These are phyloP conservation scores for Lichtheimia ornata DNA, from an alignment of 371 early-diverging fungal genomes.

Conservation along the genomic window DNA sequence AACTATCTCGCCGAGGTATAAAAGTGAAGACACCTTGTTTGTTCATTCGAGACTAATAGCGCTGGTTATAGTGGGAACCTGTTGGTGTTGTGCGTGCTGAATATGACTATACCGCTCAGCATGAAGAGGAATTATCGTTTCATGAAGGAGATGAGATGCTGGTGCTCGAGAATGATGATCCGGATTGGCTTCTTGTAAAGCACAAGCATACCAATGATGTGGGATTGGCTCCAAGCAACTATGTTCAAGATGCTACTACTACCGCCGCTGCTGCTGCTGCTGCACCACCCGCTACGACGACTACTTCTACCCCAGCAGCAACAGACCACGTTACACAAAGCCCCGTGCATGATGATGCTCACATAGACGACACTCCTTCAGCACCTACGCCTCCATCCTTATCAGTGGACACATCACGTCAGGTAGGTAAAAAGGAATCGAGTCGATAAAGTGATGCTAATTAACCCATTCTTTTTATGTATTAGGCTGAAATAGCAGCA, in stretches of 20 bases:
- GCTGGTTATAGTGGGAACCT: slow-evolving; percentile 16
- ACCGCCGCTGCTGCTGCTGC: slow-evolving; percentile 2
- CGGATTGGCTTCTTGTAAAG: slow-evolving; percentile 79
- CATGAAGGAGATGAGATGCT: slow-evolving; percentile 73
- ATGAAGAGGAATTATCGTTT: slow-evolving; percentile 79
- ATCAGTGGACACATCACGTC: no score
- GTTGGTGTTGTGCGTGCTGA: slow-evolving; percentile 66
- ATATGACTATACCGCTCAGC: slow-evolving; percentile 79
- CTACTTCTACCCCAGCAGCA: slow-evolving; percentile 8
- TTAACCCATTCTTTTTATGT: background rate
- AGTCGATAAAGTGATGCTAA: no score
- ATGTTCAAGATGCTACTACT: slow-evolving; percentile 56
- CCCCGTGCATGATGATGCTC: background rate
- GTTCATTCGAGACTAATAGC: background rate
- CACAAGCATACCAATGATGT: slow-evolving; percentile 48
- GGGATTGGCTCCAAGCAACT: slow-evolving; percentile 79
- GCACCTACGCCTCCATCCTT: background rate
- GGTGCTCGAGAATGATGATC: slow-evolving; percentile 75
- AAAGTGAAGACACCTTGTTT: background rate
- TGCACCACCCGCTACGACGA: background rate
- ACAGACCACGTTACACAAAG: background rate
- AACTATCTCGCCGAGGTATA: slow-evolving; percentile 73
- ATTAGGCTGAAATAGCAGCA: background rate
- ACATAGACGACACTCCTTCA: slow-evolving; percentile 1
- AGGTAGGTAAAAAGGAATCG: no score